Evolutionary conservation across 2,329 filamentous ascomycete genomes (phyloP), one percentile per base, ranked within the genome.

Genomic region (Ascochyta fabae): DNA sequence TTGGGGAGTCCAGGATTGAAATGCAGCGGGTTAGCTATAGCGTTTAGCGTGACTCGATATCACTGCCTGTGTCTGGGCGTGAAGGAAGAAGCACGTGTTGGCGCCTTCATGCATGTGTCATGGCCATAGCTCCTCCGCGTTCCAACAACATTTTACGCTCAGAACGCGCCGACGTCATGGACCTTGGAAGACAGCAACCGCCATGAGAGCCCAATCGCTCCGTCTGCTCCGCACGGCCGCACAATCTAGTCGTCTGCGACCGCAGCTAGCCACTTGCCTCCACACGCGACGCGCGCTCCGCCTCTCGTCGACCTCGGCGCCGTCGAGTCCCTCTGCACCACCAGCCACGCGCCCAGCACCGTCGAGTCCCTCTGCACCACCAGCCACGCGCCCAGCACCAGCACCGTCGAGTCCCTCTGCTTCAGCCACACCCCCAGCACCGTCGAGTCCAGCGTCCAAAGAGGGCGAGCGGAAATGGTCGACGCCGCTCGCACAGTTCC

Each of bases 401-500:
- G 16, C 16, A 16, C 16, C 16, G 16, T 19, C 19, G 19, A 19
- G 19, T 19, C 19, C 19, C 2, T 19, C 19, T 19, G 19, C 19
- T 2, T 3, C 19, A 19, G 19, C 2, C 19, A 19, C 19, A 3
- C 19, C 19, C 19, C 47, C 62, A 23, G 48, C 42, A n/a, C 49
- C 43, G 24, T 46, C 61, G 36, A 60, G 61, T 23, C 40, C 62
- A 23, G 48, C 42, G 23, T 19, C 19, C 19, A 58, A 60, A 38
- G 50, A 50, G 23, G 56, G 45, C 10, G 66, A 68, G 54, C 67
- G 89, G 60, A 80, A 90, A 80, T 97, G 93, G 92, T 96, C 93
- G 2, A 99, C 94, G 3, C 93, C 94, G 13, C 79, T 99, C 58
- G 93, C 94, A 7, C 94, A 95, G 74, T 89, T 90, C 65, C 84